These are phyloP conservation scores for Sarocladium brachiariae DNA, from an alignment of 2,329 filamentous ascomycete species.

Conservation along the genomic window DNA sequence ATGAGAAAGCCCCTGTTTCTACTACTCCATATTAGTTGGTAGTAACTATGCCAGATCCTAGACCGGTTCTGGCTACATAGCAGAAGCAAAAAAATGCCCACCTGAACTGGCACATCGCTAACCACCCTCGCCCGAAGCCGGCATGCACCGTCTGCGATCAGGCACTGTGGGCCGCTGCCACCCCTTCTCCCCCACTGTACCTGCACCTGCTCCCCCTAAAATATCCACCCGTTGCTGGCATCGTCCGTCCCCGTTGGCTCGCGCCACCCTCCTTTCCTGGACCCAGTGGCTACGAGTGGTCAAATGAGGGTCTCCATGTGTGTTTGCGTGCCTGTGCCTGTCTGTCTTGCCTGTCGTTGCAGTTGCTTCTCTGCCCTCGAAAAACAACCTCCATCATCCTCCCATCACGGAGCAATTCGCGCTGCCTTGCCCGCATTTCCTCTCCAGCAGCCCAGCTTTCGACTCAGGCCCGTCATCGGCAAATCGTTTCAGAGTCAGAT, in stretches of 20 bases:
- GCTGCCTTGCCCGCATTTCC: background rate
- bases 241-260: background rate
- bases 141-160: too few relatives aligned
- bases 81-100: background rate
- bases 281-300: background rate
- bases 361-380: conserved; percentile 1
- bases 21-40: too few relatives aligned
- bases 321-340: background rate
- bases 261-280: conserved; percentile 8
- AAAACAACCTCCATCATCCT: conserved; percentile 8
- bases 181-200: background rate
- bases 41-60: too few relatives aligned
- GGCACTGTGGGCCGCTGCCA: conserved; percentile 6
- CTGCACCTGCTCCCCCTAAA: conserved; percentile 4
- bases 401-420: background rate
- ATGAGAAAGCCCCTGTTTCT: too few relatives aligned
- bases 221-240: background rate
- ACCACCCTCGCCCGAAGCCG: background rate
- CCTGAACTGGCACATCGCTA: background rate
- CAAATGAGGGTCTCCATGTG: background rate
- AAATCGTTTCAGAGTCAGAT: background rate
- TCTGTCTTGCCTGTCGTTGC: background rate
- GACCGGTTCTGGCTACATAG: too few relatives aligned
- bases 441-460: background rate
- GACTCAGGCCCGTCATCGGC: background rate